A percentile compares a stretch with the other conserved stretches of the same genome.
These are phyloP conservation scores for Pilatotrama ljubarskyi DNA, from an alignment of 768 basidiomycete species.

Conservation along the genomic window DNA sequence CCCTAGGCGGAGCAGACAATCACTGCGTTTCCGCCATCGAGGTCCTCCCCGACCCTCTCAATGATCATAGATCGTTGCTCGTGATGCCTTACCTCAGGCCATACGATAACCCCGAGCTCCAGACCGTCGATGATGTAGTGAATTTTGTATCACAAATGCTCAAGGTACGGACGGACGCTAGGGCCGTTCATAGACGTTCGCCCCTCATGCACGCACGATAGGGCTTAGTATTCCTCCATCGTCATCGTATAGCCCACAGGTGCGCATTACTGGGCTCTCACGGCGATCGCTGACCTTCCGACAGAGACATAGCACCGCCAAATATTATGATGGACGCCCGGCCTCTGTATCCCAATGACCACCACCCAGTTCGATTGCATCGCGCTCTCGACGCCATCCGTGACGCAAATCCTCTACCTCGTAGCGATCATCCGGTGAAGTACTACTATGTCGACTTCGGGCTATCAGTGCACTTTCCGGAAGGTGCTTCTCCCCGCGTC, in stretches of 20 bases:
- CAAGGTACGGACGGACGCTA: constrained; percentile 1
- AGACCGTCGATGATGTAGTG: constrained; percentile 19
- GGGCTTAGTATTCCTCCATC: constrained; percentile 27
- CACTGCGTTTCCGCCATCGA: constrained; percentile 28
- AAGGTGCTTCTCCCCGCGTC: constrained; percentile 13
- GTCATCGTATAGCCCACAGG: constrained; percentile 26
- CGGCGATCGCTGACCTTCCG: neutral
- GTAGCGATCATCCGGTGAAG: constrained; percentile 37
- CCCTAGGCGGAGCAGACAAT: constrained; percentile 4
- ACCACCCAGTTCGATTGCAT: constrained; percentile 28
- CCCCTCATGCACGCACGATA: neutral
- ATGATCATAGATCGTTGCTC: constrained; percentile 5
- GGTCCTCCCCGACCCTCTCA: constrained; percentile 16
- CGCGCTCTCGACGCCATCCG: constrained; percentile 36
- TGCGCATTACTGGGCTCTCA: neutral
- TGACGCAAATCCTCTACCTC: constrained; percentile 29
- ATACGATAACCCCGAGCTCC: constrained; percentile 26
- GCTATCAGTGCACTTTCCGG: constrained; percentile 17
- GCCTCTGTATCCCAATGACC: constrained; percentile 16
- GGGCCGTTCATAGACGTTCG: too few relatives aligned
- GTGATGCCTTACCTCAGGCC: constrained; percentile 28
- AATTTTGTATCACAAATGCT: constrained; percentile 14
- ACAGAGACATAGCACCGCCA: constrained; percentile 16
- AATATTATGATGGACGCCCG: constrained; percentile 27
- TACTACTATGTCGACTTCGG: constrained; percentile 30